Evolutionary conservation across 1,284 basidiomycete species (phyloP).

Genomic region (Trichosporon sp.): DNA sequence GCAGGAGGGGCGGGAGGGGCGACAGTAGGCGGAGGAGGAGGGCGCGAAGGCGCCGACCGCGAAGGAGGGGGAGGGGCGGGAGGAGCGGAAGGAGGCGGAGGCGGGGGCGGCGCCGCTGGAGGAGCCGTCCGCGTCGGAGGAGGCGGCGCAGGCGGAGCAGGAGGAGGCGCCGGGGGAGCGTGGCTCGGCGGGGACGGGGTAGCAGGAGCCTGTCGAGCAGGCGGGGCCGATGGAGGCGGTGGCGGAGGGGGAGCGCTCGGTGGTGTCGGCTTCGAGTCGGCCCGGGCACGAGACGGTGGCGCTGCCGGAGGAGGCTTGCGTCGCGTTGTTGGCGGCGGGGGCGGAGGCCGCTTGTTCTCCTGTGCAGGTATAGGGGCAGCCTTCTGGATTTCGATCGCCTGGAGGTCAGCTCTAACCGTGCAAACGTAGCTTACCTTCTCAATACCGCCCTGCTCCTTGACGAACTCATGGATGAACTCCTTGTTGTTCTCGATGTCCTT

Average conservation of each 20-base stretch:
- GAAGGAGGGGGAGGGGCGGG: constrained; percentile 40
- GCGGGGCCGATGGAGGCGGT: constrained; percentile 42
- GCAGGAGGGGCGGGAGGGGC: constrained; percentile 31
- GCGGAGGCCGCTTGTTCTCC: constrained; percentile 16
- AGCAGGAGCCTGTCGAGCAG: constrained; percentile 29
- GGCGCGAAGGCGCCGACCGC: constrained; percentile 11
- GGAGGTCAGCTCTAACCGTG: background rate
- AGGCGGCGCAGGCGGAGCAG: constrained; percentile 54
- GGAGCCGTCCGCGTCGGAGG: constrained; percentile 16
- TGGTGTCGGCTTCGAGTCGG: constrained; percentile 20
- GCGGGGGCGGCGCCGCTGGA: constrained; percentile 10
- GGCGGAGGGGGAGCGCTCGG: constrained; percentile 41
- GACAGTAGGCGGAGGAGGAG: constrained; percentile 39
- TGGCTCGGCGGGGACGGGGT: constrained; percentile 23
- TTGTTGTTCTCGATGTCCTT: constrained; percentile 68
- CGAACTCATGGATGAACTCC: constrained; percentile 84
- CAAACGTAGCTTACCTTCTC: constrained; percentile 12
- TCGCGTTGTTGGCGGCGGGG: constrained; percentile 46
- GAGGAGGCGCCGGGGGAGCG: constrained; percentile 34
- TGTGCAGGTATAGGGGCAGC: background rate
- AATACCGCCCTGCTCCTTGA: constrained; percentile 58
- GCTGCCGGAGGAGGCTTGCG: constrained; percentile 50
- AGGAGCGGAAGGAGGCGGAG: constrained; percentile 31
- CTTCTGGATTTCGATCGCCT: background rate
- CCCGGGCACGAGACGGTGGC: constrained; percentile 45